A percentile compares a stretch with the other conserved stretches of the same genome.
These are phyloP conservation scores for Ogataea hybrid DNA, from an alignment of 1,139 yeast genomes.

Conservation along the genomic window DNA sequence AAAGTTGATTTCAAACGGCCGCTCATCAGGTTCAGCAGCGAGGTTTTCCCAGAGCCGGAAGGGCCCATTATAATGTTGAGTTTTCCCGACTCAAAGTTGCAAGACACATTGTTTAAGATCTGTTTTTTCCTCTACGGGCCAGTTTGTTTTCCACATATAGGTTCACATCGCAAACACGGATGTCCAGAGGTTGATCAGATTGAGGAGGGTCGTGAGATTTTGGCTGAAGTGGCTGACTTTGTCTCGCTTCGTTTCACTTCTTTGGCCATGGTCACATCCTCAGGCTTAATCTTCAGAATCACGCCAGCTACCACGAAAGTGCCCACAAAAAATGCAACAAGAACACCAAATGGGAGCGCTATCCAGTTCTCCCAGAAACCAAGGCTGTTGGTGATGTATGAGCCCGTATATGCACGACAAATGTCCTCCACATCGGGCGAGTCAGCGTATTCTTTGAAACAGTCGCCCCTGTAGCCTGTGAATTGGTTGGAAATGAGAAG, in stretches of 20 bases:
- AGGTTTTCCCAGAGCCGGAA: slow-evolving; percentile 84
- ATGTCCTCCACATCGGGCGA: slow-evolving; percentile 23
- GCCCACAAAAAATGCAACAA: slow-evolving; percentile 59
- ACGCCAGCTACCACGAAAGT: slow-evolving; percentile 49
- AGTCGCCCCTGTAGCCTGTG: slow-evolving; percentile 43
- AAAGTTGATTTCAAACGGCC: slow-evolving; percentile 53
- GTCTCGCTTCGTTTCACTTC: slow-evolving; percentile 26
- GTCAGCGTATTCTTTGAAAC: slow-evolving; percentile 38
- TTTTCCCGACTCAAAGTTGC: slow-evolving; percentile 57
- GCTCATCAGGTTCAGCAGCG: slow-evolving; percentile 65
- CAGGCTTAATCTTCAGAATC: slow-evolving; percentile 45
- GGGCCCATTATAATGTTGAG: slow-evolving; percentile 91
- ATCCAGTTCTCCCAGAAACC: slow-evolving; percentile 69
- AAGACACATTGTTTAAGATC: slow-evolving; percentile 52
- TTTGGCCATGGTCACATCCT: slow-evolving; percentile 54
- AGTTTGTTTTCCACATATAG: slow-evolving; percentile 23
- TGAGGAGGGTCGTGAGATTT: neutral
- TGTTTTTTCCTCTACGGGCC: slow-evolving; percentile 27
- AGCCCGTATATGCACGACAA: slow-evolving; percentile 42
- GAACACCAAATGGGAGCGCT: slow-evolving; percentile 61
- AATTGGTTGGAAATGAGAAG: slow-evolving; percentile 66
- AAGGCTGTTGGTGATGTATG: slow-evolving; percentile 49
- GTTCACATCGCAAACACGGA: slow-evolving; percentile 21
- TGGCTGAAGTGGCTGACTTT: neutral
- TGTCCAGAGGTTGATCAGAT: slow-evolving; percentile 8